Conservation (phyloP, 1,139 yeast genomes). For the Scheffersomyces segobiensis region DNA sequence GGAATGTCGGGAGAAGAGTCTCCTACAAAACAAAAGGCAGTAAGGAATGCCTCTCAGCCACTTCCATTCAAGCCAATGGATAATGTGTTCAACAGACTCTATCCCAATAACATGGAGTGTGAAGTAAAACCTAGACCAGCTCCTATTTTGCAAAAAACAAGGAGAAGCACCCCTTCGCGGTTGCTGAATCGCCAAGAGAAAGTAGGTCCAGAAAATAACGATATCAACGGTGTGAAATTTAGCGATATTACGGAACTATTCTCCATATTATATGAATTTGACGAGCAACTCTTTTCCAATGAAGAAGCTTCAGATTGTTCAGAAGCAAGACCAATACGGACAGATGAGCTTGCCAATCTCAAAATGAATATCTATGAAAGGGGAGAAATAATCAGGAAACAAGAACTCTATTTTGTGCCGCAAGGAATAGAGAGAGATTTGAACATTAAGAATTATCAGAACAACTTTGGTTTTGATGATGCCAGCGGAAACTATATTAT, state of each 20-base stretch:
- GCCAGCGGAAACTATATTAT: slow-evolving; percentile 61
- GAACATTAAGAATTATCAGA: slow-evolving; percentile 43
- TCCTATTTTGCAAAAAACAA: not conserved
- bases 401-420: slow-evolving; percentile 42
- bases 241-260: not conserved
- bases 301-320: not conserved
- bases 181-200: not conserved
- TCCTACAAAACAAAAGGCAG: slow-evolving; percentile 7
- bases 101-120: slow-evolving; percentile 7
- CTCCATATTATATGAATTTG: not conserved
- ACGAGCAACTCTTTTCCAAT: not conserved
- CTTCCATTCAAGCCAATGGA: slow-evolving; percentile 5
- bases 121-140: not conserved
- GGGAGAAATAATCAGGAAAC: slow-evolving; percentile 49
- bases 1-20: slow-evolving; percentile 5
- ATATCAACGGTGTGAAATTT: not conserved
- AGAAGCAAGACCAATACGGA: not conserved
- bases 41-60: slow-evolving; percentile 9
- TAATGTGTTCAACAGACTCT: slow-evolving; percentile 15
- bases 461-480: slow-evolving; percentile 77
- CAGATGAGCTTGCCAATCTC: not conserved
- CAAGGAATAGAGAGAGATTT: slow-evolving; percentile 24
- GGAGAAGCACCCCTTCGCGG: not conserved
- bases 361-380: slow-evolving; percentile 49
- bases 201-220: not conserved